Evolutionary conservation across 768 basidiomycete species (phyloP).

Genomic region (Hygrocybe punicea): DNA sequence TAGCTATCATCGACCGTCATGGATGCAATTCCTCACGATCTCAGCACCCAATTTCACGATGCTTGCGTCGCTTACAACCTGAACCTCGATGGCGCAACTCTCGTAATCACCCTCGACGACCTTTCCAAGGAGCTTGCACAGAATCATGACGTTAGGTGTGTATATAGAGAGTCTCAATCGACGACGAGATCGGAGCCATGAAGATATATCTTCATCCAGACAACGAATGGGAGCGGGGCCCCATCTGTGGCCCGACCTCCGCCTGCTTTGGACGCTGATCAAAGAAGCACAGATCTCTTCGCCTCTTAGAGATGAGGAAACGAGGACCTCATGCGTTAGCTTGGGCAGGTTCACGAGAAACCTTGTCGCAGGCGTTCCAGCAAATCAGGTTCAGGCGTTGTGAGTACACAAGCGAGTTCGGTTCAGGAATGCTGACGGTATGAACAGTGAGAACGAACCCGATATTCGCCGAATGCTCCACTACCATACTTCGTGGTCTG

Average conservation of each 20-base stretch:
- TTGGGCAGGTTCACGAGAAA: constrained; percentile 82
- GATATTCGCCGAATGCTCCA: constrained; percentile 65
- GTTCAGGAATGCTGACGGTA: not conserved
- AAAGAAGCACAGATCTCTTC: constrained; percentile 49
- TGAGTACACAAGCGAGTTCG: constrained; percentile 39
- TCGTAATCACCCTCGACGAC: constrained; percentile 46
- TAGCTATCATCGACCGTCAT: not conserved
- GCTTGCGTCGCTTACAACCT: constrained; percentile 42
- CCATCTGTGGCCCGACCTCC: constrained; percentile 54
- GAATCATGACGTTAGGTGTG: constrained; percentile 41
- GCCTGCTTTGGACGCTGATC: constrained; percentile 54
- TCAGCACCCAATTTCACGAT: constrained; percentile 34
- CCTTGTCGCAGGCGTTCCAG: constrained; percentile 67
- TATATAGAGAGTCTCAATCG: not conserved
- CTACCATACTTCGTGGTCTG: constrained; percentile 73
- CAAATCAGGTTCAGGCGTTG: constrained; percentile 74
- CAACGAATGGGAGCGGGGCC: constrained; percentile 30
- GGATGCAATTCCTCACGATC: not conserved
- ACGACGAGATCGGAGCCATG: not conserved
- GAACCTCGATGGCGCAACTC: not conserved
- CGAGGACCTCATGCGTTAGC: constrained; percentile 42
- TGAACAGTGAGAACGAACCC: constrained; percentile 63
- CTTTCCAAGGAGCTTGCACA: constrained; percentile 51
- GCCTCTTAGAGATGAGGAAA: constrained; percentile 48
- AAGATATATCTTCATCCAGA: constrained; percentile 24